phyloP scores from a whole-genome alignment of 257 asterid genomes.

The Solanum sparsipilum region DNA sequence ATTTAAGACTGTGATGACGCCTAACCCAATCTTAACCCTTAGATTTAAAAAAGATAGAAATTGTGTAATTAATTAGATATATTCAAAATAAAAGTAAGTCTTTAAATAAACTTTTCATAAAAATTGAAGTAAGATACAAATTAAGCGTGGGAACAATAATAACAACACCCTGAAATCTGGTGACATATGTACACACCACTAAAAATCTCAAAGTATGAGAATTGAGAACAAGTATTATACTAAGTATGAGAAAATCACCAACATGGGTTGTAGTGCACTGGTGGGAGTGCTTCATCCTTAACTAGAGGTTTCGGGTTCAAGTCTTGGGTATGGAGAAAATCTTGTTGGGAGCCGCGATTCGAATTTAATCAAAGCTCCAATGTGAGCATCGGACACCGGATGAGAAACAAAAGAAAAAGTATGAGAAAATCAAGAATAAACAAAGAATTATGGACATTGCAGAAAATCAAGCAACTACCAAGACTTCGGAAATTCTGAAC shows the following conservation, averaged over 20 bases:
- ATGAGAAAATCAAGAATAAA: background rate
- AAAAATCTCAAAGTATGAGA: background rate
- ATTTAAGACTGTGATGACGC: background rate
- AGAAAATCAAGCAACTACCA: background rate
- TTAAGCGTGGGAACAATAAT: background rate
- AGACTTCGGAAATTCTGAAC: no score
- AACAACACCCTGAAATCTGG: background rate
- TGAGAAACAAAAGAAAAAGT: no score
- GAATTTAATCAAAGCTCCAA: no score
- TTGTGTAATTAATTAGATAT: background rate
- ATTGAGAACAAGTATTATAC: background rate
- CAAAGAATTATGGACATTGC: background rate
- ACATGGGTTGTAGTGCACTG: no score
- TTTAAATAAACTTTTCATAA: background rate
- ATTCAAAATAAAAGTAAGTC: background rate
- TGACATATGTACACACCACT: background rate
- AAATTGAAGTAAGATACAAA: background rate
- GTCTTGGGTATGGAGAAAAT: no score
- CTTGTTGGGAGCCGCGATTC: no score
- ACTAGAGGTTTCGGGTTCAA: no score
- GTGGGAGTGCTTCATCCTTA: no score
- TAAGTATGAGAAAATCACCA: background rate
- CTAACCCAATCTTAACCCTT: background rate
- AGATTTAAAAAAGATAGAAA: background rate
- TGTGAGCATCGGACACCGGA: no score